Conservation (phyloP, 352 stramenopile species). For the Pythium scleroteichum region DNA sequence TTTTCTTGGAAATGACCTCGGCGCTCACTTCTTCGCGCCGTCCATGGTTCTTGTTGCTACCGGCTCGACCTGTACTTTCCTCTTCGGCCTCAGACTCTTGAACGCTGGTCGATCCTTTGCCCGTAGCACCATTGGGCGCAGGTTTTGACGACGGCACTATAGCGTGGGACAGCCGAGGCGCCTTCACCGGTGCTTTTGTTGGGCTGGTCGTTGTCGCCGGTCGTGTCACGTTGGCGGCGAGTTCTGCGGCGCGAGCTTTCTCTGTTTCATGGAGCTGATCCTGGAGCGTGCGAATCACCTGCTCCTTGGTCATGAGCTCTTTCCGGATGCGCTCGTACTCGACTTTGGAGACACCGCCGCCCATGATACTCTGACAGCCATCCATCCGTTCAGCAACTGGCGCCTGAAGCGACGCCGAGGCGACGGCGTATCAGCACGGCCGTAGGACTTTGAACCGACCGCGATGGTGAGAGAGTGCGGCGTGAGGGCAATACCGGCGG, state of each 20-base stretch:
- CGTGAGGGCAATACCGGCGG: no score
- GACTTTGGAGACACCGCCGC: slow-evolving; percentile 67
- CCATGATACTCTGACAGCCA: slow-evolving; percentile 36
- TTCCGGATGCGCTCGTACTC: slow-evolving; percentile 76
- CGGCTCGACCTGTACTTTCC: not conserved
- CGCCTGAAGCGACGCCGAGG: not conserved
- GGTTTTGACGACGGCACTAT: slow-evolving; percentile 5
- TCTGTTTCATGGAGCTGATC: slow-evolving; percentile 45
- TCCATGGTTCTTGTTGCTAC: slow-evolving; percentile 24
- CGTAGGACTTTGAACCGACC: no score
- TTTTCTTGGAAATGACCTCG: slow-evolving; percentile 74
- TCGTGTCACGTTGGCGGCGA: not conserved
- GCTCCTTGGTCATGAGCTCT: slow-evolving; percentile 66
- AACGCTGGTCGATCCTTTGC: not conserved
- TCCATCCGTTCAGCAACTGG: slow-evolving; percentile 3
- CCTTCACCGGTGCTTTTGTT: slow-evolving; percentile 10
- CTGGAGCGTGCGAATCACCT: slow-evolving; percentile 67
- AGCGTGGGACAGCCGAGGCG: slow-evolving; percentile 30
- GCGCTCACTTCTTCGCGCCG: slow-evolving; percentile 75
- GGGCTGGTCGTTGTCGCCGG: not conserved
- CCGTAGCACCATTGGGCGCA: not conserved
- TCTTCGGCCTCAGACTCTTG: slow-evolving; percentile 14
- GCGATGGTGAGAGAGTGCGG: no score
- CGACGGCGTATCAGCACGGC: no score
- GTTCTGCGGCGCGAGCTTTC: not conserved